Evolutionary conservation across 257 asterid genomes (phyloP).

Genomic region (Cinchona pubescens): DNA sequence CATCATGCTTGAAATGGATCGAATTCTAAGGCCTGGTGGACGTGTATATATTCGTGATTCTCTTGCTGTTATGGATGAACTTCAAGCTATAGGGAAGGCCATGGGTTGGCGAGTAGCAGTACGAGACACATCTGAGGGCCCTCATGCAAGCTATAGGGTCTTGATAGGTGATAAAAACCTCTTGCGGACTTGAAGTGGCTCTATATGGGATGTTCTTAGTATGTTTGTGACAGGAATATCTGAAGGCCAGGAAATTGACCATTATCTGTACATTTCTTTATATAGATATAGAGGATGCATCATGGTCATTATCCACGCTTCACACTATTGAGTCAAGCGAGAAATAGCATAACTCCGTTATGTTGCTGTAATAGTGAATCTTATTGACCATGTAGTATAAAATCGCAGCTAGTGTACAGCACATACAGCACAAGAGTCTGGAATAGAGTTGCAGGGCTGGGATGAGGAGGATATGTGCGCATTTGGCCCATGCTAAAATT

Average conservation of each 20-base stretch:
- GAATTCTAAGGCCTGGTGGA: constrained; percentile 89
- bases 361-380: not conserved
- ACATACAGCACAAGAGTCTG: not conserved
- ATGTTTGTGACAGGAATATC: not conserved
- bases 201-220: not conserved
- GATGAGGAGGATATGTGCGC: not conserved
- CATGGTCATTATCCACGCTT: not conserved
- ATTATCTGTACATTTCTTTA: not conserved
- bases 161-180: constrained; percentile 62
- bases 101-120: constrained; percentile 68
- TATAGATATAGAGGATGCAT: not conserved
- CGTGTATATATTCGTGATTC: constrained; percentile 66
- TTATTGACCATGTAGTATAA: too few relatives aligned
- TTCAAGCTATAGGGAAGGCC: constrained; percentile 63
- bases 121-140: constrained; percentile 89
- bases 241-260: not conserved
- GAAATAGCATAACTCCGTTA: not conserved
- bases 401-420: constrained; percentile 2
- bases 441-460: not conserved
- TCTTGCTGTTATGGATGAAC: constrained; percentile 62
- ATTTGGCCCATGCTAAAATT: not conserved
- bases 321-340: not conserved
- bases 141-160: constrained; percentile 78
- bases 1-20: constrained; percentile 95
- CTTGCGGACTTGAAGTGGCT: constrained; percentile 11